Evolutionary conservation across 179 eudicot species (phyloP), one percentile per base, ranked within the genome.

Genomic region (Sideroxylon spinosum): DNA sequence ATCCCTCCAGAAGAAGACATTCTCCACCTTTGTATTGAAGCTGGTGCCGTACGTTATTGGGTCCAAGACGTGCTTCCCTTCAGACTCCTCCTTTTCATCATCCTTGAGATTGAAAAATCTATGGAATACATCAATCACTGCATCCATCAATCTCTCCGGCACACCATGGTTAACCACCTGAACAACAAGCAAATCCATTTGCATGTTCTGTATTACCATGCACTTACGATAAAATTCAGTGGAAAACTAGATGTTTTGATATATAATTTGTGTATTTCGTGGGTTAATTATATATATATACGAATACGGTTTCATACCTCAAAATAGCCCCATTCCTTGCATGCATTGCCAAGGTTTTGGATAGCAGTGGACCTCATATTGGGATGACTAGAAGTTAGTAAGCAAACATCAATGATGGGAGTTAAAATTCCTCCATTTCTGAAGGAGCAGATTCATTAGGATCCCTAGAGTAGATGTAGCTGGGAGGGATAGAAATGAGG

Each of bases 251-350:
- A 44, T 13, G n/a, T 12, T 22, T 8, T 13, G 26, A 23, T 26
- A 11, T 7, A 16, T 11, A 50, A 28, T 11, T 16, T 26, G 13
- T 53, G 23, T 32, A 37, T 37, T 37, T 46, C 22, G 1, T 57
- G 7, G 19, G 6, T 57, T 57, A 22, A 57, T 57, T 10, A 59
- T 6, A 59, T n/a, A 59, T 14, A 55, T 10, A 14, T 0, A 53
- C 17, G 1, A 29, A 37, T 37, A 37, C 44, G 44, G n/a, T 53
- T 37, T 37, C 8, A n/a, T 87, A 87, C 90, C 88, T 83, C 78
- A 82, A 90, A 90, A 85, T 86, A 88, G 56, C 94, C 91, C 91
- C 94, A 90, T 0, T 88, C 90, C 72, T 73, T 74, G 61, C 93
- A 90, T 5, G 91, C 91, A 72, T 65, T 78, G 50, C 74, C 86